Evolutionary conservation across 2,329 filamentous ascomycete genomes (phyloP), one percentile per base, ranked within the genome.

Genomic region (Aspergillus oerlinghausenensis): DNA sequence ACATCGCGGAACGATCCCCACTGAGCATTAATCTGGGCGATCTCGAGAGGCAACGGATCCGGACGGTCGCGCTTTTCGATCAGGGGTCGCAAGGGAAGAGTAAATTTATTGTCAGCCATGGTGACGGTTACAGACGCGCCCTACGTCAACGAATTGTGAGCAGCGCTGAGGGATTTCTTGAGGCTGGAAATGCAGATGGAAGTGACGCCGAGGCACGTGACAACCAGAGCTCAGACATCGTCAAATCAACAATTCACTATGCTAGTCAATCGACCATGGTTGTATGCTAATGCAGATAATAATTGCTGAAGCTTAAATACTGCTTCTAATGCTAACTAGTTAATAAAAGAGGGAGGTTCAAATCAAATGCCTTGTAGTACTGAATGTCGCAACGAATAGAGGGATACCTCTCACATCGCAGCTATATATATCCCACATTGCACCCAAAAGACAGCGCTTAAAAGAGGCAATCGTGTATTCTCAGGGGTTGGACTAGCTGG

Each of bases 1-100:
- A 97, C 80, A 64, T 87, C 81, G 57, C 90, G 87, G 70, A 97
- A 95, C 25, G 90, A 89, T 14, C 90, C 90, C 58, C 89, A 87
- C 67, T 95, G 87, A 47, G 79, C 74, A 64, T 92, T 89, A 67
- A 96, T 88, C 63, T 92, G 90, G 56, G 82, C 78, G 63, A 97
- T 91, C 64, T 93, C 88, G 49, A 88, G 83, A 55, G 83, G 80
- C n/a, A 97, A 79, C 49, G 80, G 82, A 68, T 84, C 67, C 78
- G 80, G 67, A 77, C 83, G 75, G 78, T 82, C 66, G 76, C 80
- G 55, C 63, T 66, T 61, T 55, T 71, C 65, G 7, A 62, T 53
- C 4, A 67, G 84, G 45, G 88, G 84, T 56, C 84, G 83, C 57
- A 92, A 76, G 9, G 86, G 83, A 52, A 90, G 81, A 7, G 77